A percentile compares a stretch with the other conserved stretches of the same genome.
Evolutionary conservation across 495 filamentous ascomycete genomes (phyloP).

Genomic region (Gamarada debralockiae): DNA sequence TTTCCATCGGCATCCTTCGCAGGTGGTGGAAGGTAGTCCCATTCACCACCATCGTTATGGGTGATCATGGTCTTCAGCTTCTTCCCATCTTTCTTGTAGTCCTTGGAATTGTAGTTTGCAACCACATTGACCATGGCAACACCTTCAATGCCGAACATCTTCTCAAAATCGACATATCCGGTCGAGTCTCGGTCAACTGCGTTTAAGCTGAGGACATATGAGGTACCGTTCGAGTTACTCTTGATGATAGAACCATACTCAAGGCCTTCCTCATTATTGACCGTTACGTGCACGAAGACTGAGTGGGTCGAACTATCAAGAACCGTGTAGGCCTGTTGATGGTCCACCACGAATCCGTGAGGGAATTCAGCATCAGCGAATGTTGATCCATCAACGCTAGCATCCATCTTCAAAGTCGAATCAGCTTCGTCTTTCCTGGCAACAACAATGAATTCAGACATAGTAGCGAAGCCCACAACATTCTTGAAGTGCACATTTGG

Average conservation of each 20-base stretch:
- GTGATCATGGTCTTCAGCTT: slow-evolving; percentile 85
- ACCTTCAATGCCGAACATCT: slow-evolving; percentile 86
- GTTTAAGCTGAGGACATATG: slow-evolving; percentile 76
- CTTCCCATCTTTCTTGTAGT: slow-evolving; percentile 64
- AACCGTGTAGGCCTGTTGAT: slow-evolving; percentile 83
- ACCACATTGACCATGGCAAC: slow-evolving; percentile 86
- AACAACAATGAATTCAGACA: slow-evolving; percentile 93
- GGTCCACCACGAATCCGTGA: slow-evolving; percentile 65
- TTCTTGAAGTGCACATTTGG: slow-evolving; percentile 53
- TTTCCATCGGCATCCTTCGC: slow-evolving; percentile 65
- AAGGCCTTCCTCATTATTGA: slow-evolving; percentile 52
- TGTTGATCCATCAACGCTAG: slow-evolving; percentile 74
- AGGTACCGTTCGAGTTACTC: slow-evolving; percentile 96
- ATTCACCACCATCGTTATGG: slow-evolving; percentile 91
- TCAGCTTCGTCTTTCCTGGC: slow-evolving; percentile 64
- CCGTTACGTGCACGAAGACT: slow-evolving; percentile 86
- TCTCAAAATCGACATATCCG: slow-evolving; percentile 93
- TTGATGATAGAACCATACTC: slow-evolving; percentile 88
- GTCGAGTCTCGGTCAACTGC: slow-evolving; percentile 69
- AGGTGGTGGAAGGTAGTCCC: slow-evolving; percentile 69
- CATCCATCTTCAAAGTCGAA: slow-evolving; percentile 66
- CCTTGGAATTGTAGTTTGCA: slow-evolving; percentile 58
- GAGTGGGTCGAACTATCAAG: slow-evolving; percentile 90
- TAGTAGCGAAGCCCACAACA: slow-evolving; percentile 82
- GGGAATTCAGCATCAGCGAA: slow-evolving; percentile 89